These are phyloP conservation scores for Auricularia cornea DNA, from an alignment of 768 basidiomycete species.

Conservation along the genomic window DNA sequence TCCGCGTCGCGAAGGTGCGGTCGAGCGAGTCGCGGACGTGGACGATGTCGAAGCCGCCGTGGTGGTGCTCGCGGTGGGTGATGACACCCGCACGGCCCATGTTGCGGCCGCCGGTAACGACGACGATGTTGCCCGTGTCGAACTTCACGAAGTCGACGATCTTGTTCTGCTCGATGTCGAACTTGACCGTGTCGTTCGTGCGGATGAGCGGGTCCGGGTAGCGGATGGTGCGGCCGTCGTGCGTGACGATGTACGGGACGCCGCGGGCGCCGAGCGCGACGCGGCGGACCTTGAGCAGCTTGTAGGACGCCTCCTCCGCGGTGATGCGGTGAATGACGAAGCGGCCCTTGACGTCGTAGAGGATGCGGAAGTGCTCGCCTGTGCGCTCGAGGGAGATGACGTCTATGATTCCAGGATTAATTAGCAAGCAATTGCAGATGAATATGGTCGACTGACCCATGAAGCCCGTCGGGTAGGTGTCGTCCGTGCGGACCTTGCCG, in stretches of 20 bases:
- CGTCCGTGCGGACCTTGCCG: slow-evolving; percentile 95
- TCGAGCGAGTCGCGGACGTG: slow-evolving; percentile 95
- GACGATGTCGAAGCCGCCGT: slow-evolving; percentile 98
- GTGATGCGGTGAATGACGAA: slow-evolving; percentile 99
- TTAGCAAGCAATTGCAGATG: background rate
- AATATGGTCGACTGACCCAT: slow-evolving; percentile 55
- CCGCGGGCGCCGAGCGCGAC: slow-evolving; percentile 89
- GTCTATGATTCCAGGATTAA: slow-evolving; percentile 24
- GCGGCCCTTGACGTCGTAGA: slow-evolving; percentile 99
- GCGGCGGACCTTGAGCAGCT: slow-evolving; percentile 89
- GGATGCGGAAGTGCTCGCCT: slow-evolving; percentile 96
- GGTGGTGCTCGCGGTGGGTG: slow-evolving; percentile 92
- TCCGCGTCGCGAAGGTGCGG: slow-evolving; percentile 92
- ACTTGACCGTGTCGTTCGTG: slow-evolving; percentile 97
- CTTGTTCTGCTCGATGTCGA: slow-evolving; percentile 90
- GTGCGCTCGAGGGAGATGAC: slow-evolving; percentile 97
- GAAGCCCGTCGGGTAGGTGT: slow-evolving; percentile 95
- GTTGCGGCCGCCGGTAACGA: slow-evolving; percentile 98
- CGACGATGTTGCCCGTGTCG: slow-evolving; percentile 94
- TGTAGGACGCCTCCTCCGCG: slow-evolving; percentile 92
- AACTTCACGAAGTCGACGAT: slow-evolving; percentile 91
- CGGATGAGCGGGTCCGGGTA: slow-evolving; percentile 95
- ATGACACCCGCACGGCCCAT: slow-evolving; percentile 98
- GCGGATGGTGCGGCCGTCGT: slow-evolving; percentile 99
- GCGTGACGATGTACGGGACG: slow-evolving; percentile 95